Evolutionary conservation across 768 basidiomycete genomes (phyloP), one percentile per base, ranked within the genome.

Genomic region (Cyclocybe aegerita): DNA sequence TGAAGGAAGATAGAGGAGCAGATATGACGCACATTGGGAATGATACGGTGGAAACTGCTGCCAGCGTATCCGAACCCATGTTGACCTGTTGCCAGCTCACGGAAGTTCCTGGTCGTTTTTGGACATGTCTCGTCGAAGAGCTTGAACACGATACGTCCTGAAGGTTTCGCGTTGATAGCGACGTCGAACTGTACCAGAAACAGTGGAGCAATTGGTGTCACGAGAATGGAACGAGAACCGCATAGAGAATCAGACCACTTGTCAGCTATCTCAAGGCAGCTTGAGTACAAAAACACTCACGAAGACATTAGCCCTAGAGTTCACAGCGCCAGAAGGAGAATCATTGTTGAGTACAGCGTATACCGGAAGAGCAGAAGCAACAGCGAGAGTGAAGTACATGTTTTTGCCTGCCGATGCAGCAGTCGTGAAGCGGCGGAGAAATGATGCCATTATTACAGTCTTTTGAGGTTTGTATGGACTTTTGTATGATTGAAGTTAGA

Each of bases 111-210:
- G 2, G 88, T 67, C 9, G 93, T 94, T 68, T 79, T 81, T 47
- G 93, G 93, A n/a, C 91, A 90, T 12, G 80, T 75, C 48, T 86
- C 80, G 68, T 93, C 90, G 69, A 79, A 92, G 38, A 95, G 80
- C 68, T 88, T 83, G 81, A 95, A 91, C 23, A 85, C 77, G 57
- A 95, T 81, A 39, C 87, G 83, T 16, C 89, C 90, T 0, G 79
- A 71, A 3, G 83, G 79, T 41, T 76, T 63, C 11, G 69, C 67
- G 66, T 81, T 76, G 65, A 93, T 86, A 1, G 75, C 68, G 51
- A 89, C 62, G 48, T 88, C 80, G 55, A 88, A 88, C 86, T 87
- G 52, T 42, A 42, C 44, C 9, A 44, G 30, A 29, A 38, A 48
- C 23, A 5, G 23, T 23, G 23, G 23, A 23, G 23, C 23, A 23